Conservation (phyloP, 306 rosid species). For the Clitoria ternatea region DNA sequence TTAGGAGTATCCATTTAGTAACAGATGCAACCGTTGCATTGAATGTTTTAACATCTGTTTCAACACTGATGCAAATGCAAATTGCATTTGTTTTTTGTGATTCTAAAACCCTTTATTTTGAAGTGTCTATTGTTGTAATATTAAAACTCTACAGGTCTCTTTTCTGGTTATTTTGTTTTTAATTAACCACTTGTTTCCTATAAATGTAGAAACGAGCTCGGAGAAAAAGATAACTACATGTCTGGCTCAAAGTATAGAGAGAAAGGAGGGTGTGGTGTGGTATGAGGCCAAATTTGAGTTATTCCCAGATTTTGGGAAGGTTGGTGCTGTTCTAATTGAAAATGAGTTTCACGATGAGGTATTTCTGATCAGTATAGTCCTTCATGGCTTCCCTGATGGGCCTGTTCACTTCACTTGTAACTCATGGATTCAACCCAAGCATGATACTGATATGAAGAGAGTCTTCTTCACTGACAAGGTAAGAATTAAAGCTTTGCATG, state of each 20-base stretch:
- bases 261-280: background rate
- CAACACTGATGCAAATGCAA: too few relatives aligned
- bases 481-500: too few relatives aligned
- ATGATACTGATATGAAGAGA: conserved; percentile 8
- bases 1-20: too few relatives aligned
- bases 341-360: conserved; percentile 6
- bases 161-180: background rate
- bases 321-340: conserved; percentile 31
- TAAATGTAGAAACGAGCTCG: conserved; percentile 15
- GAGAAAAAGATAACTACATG: conserved; percentile 18
- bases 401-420: conserved; percentile 24
- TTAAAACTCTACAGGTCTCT: too few relatives aligned
- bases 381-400: conserved; percentile 22
- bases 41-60: too few relatives aligned
- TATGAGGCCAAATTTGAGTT: conserved; percentile 22
- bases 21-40: too few relatives aligned
- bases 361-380: conserved; percentile 15
- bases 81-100: too few relatives aligned
- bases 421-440: conserved; percentile 37
- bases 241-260: background rate
- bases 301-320: conserved; percentile 16
- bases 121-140: too few relatives aligned
- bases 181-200: background rate
- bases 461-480: conserved; percentile 44
- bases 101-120: too few relatives aligned